phyloP scores from a whole-genome alignment of 129 eudicot genomes.

The Saposhnikovia divaricata region DNA sequence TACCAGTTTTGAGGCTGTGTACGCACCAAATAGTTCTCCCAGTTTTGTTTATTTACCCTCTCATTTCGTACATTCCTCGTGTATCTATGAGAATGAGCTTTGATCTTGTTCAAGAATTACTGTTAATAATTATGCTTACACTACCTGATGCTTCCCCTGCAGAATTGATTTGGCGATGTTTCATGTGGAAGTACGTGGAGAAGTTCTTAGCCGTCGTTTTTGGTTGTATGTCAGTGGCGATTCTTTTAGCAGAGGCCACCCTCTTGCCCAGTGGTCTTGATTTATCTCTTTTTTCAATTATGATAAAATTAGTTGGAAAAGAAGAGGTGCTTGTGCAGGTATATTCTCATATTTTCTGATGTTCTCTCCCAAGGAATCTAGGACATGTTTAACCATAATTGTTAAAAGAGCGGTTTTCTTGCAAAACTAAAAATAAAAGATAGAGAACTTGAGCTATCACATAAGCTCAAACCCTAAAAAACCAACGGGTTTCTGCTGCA shows the following conservation, averaged over 20 bases:
- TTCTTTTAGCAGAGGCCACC: constrained; percentile 94
- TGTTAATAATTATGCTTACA: background rate
- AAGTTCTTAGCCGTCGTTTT: constrained; percentile 61
- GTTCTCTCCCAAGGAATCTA: background rate
- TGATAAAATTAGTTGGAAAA: constrained; percentile 57
- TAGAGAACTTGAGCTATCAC: background rate
- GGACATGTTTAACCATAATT: background rate
- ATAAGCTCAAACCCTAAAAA: background rate
- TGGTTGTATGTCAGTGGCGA: constrained; percentile 93
- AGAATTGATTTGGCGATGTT: constrained; percentile 85
- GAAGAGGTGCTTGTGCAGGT: constrained; percentile 93
- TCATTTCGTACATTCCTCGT: background rate
- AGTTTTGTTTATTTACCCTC: background rate
- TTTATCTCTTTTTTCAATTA: constrained; percentile 72
- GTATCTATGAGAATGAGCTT: background rate
- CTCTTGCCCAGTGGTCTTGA: constrained; percentile 76
- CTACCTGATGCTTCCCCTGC: constrained; percentile 16
- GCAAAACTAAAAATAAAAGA: no score
- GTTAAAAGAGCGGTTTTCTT: background rate
- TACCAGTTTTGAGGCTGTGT: background rate
- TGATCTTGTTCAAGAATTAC: background rate
- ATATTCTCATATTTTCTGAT: constrained; percentile 4
- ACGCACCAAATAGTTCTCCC: background rate
- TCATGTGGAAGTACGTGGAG: constrained; percentile 56
- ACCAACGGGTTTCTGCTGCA: background rate